Conservation (phyloP, 306 rosid species). For the Vigna mungo region DNA sequence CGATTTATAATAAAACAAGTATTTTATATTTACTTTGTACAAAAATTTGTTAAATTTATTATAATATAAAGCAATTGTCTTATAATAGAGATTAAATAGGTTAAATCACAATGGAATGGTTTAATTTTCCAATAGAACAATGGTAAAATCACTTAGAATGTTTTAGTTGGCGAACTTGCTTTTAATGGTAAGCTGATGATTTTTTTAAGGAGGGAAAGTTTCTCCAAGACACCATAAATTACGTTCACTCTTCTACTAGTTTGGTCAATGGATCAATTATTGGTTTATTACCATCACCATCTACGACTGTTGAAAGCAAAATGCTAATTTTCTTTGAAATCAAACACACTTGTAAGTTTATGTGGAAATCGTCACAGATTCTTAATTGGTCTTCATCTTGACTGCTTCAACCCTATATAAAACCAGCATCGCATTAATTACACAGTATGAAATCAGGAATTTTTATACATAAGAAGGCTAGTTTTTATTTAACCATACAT, state of each 20-base stretch:
- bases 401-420: not conserved
- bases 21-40: no score
- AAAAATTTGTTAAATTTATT: no score
- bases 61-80: no score
- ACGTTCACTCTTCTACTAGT: not conserved
- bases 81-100: no score
- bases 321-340: not conserved
- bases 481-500: no score
- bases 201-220: not conserved
- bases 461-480: not conserved
- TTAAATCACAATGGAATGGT: no score
- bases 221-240: not conserved
- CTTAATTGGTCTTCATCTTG: not conserved
- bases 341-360: not conserved
- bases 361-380: not conserved
- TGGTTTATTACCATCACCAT: not conserved
- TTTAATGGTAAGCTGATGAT: not conserved
- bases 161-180: not conserved
- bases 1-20: no score
- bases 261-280: conserved; percentile 18
- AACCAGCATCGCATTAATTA: not conserved
- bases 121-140: no score
- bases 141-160: not conserved
- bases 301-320: not conserved
- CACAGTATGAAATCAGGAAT: not conserved